These are phyloP conservation scores for Vararia minispora DNA, from an alignment of 768 basidiomycete genomes.

Conservation along the genomic window DNA sequence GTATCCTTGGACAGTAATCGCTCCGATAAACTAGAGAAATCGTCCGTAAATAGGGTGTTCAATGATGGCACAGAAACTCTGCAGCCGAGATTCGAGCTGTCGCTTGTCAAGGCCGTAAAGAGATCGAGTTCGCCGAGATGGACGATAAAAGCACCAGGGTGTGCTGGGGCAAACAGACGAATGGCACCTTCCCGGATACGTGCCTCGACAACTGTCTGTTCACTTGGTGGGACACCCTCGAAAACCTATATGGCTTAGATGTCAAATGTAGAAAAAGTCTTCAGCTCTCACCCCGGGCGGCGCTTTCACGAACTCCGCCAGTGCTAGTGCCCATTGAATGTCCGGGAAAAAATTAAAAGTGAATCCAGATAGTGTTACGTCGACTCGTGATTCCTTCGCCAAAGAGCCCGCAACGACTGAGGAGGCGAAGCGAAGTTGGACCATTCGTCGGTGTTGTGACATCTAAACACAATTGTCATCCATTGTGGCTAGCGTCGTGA, in stretches of 20 bases:
- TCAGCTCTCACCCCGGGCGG: conserved; percentile 69
- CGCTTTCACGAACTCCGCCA: conserved; percentile 58
- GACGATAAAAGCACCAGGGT: conserved; percentile 56
- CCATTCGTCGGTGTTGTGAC: conserved; percentile 31
- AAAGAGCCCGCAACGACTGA: conserved; percentile 43
- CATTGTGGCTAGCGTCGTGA: neutral
- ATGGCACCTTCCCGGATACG: conserved; percentile 57
- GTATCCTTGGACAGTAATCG: too few species aligned
- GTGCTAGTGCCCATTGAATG: conserved; percentile 47
- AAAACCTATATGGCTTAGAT: conserved; percentile 51
- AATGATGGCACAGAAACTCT: conserved; percentile 36
- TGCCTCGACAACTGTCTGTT: conserved; percentile 64
- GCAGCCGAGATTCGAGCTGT: conserved; percentile 45
- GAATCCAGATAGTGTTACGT: conserved; percentile 50
- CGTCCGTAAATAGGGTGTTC: conserved; percentile 43
- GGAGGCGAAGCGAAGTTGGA: conserved; percentile 63
- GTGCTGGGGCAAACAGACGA: conserved; percentile 41
- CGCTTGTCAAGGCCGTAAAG: conserved; percentile 61
- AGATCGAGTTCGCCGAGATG: conserved; percentile 59
- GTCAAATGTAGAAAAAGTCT: neutral
- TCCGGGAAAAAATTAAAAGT: conserved; percentile 55
- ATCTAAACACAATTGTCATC: conserved; percentile 11
- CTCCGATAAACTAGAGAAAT: too few species aligned
- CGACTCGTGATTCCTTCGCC: conserved; percentile 72
- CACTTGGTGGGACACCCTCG: conserved; percentile 85